Evolutionary conservation across 1,284 basidiomycete species (phyloP), one percentile per base, ranked within the genome.

Genomic region (Porphyrellus sp.): DNA sequence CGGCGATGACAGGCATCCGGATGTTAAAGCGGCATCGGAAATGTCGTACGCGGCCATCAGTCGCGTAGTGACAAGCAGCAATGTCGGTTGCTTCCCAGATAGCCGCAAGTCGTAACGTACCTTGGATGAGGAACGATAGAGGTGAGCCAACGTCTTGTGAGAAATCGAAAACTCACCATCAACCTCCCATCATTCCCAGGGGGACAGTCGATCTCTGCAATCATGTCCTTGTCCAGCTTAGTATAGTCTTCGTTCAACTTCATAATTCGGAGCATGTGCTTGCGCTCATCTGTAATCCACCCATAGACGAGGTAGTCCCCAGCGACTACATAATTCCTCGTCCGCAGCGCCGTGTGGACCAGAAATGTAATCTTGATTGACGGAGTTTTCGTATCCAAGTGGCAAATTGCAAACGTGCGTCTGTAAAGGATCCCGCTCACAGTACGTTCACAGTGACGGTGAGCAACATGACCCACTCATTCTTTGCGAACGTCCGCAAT

Each of bases 261-360:
- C 58, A 67, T 69, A 42, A 70, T 57, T 30, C 64, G 65, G 34
- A 66, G 23, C 54, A 70, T 47, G 35, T 66, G 68, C 46, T 33
- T 64, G 47, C 63, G 66, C 9, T 67, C 60, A 6, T 61, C 56
- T 15, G 66, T 69, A 15, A 70, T 67, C 64, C 64, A 67, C 8
- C 68, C 64, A 41, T 65, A 70, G 27, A 56, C 56, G 9, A 67
- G 5, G 30, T 67, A 70, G 20, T 70, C 64, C 12, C 66, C 68
- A 21, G 58, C 64, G 11, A 46, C 64, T 28, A 53, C 41, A 21
- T 69, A 58, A 42, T 56, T 67, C 48, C 64, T 53, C 27, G 46
- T 58, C 34, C 51, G 54, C 3, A 44, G 12, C 7, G 56, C 43
- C 23, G 68, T 66, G 38, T 65, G 61, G n/a, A 67, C 47, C 49